Evolutionary conservation across 2,329 filamentous ascomycete species (phyloP), one percentile per base, ranked within the genome.

Genomic region (Neoscytalidium dimidiatum): DNA sequence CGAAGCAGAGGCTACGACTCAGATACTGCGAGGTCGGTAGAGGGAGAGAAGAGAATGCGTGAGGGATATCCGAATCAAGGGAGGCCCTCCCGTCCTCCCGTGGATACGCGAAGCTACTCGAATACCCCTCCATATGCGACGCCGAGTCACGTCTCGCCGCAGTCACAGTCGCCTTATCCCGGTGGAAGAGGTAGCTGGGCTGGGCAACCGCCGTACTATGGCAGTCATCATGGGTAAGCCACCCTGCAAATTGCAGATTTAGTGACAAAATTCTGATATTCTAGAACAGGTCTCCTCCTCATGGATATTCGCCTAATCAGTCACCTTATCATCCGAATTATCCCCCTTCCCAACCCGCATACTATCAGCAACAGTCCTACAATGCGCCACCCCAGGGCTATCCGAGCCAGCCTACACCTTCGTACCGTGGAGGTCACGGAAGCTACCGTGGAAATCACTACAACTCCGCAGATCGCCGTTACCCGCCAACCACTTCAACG

Each of bases 371-470:
- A 17, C 84, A 80, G 66, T 76, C 80, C 23, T 88, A 87, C 68
- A 82, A 84, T 65, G 83, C 84, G 7, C 83, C 87, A 13, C 83
- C 83, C 1, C 87, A 85, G 53, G 82, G 84, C 48, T 83, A 80
- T 68, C 77, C 81, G 26, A 60, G 26, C 28, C 78, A 76, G 46
- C 78, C 81, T 23, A 78, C 76, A 41, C 77, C 75, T 74, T 69
- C 80, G 17, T 82, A 82, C 69, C 79, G 88, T 69, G 86, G 86
- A 68, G 84, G 84, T 4, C 77, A 80, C 68, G 76, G 77, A 43
- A 80, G 82, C 17, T 90, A 88, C 71, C 85, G 89, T 61, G 88
- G 88, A 38, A 85, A 83, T 66, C 83, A 86, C 64, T 87, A 85
- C 71, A 79, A 78, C 52, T 75, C 73, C 1, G 74, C 76, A 8